Evolutionary conservation across 73 alveolate genomes (phyloP).

Genomic region (Loxodes magnus): DNA sequence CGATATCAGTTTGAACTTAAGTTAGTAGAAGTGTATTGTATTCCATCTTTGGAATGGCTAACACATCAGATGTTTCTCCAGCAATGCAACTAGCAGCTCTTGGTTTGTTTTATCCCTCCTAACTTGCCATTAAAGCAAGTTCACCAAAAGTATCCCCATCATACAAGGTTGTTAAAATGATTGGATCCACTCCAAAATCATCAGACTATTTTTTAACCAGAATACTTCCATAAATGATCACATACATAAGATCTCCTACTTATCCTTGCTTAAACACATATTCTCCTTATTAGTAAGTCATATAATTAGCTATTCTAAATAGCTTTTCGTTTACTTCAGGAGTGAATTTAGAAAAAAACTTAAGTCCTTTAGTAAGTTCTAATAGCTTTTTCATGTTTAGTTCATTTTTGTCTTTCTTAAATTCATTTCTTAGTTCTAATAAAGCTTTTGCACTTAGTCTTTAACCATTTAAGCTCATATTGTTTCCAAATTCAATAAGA

Average conservation of each 20-base stretch:
- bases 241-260: constrained; percentile 10
- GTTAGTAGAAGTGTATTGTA: constrained; percentile 2
- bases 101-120: background rate
- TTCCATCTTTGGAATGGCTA: constrained; percentile 7
- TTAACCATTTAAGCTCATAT: too few species aligned
- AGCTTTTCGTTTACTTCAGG: background rate
- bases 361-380: too few species aligned
- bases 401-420: too few species aligned
- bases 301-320: background rate
- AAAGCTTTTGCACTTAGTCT: too few species aligned
- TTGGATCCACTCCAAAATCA: constrained; percentile 1
- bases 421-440: too few species aligned
- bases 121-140: constrained; percentile 3
- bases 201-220: background rate
- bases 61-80: constrained; percentile 2
- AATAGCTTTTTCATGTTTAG: too few species aligned
- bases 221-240: background rate
- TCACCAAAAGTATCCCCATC: constrained; percentile 17
- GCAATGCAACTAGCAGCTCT: constrained; percentile 11
- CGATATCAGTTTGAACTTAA: constrained; percentile 6
- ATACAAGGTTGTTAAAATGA: constrained; percentile 6
- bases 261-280: constrained; percentile 4
- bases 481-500: too few species aligned
- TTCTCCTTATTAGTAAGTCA: background rate
- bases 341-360: constrained; percentile 6